phyloP scores from a whole-genome alignment of 225 moss, liverwort and hornwort species.

The Sphagnum tenellum region DNA sequence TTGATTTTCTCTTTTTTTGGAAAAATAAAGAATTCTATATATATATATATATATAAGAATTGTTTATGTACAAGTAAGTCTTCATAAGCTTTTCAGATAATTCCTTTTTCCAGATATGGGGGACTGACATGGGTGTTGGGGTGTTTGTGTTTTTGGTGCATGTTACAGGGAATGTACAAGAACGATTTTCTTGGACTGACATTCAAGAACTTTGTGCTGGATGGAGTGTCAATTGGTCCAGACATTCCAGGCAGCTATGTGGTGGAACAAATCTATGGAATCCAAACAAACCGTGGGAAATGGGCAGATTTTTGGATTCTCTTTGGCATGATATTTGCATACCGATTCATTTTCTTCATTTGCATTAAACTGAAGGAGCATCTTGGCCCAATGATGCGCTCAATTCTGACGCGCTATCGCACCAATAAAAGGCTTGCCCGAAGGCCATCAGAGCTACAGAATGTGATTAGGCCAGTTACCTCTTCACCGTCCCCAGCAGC shows the following conservation, averaged over 20 bases:
- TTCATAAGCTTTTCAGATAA: background rate
- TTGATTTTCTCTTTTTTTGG: background rate
- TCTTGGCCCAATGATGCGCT: constrained; percentile 48
- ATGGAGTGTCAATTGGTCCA: constrained; percentile 29
- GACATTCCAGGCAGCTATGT: constrained; percentile 59
- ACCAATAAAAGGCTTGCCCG: constrained; percentile 34
- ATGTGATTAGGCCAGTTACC: constrained; percentile 34
- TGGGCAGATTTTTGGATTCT: constrained; percentile 62
- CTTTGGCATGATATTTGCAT: constrained; percentile 45
- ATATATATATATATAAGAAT: no score
- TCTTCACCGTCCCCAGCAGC: constrained; percentile 5
- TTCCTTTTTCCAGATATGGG: background rate
- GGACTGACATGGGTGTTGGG: background rate
- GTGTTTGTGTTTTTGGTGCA: background rate
- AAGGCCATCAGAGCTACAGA: constrained; percentile 32
- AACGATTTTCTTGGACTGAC: constrained; percentile 67
- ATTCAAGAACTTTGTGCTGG: constrained; percentile 38
- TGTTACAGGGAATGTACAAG: constrained; percentile 56
- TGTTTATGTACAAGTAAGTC: no score
- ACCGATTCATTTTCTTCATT: constrained; percentile 72
- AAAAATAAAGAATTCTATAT: background rate
- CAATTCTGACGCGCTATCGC: constrained; percentile 48
- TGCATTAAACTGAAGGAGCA: constrained; percentile 75
- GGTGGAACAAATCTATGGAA: constrained; percentile 47
- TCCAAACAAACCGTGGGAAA: constrained; percentile 27